phyloP scores from a whole-genome alignment of 2,329 filamentous ascomycete species.

The Hypoxylon sp. region DNA sequence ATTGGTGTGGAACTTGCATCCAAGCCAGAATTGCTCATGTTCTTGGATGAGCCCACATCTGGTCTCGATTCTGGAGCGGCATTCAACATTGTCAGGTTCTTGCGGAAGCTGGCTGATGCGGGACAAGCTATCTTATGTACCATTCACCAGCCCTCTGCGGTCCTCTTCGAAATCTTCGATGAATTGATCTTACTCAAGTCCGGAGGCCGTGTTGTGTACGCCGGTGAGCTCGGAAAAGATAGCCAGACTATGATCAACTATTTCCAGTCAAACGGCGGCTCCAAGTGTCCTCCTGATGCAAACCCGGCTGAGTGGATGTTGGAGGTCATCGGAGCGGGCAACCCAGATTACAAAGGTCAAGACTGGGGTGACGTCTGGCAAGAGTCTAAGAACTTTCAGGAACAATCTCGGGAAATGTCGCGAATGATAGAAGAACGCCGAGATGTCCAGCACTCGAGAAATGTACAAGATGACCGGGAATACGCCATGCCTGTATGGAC shows the following conservation, averaged over 20 bases:
- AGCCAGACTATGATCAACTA: constrained; percentile 65
- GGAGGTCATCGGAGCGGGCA: constrained; percentile 72
- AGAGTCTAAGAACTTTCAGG: constrained; percentile 64
- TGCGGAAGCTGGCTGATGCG: constrained; percentile 72
- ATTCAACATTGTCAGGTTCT: constrained; percentile 73
- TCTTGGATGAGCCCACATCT: constrained; percentile 74
- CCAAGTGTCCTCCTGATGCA: constrained; percentile 62
- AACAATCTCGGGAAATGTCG: constrained; percentile 66
- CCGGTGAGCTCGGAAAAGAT: constrained; percentile 67
- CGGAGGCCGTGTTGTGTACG: constrained; percentile 68
- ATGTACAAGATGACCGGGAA: constrained; percentile 67
- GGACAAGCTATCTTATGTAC: constrained; percentile 73
- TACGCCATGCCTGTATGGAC: constrained; percentile 72
- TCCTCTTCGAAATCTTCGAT: constrained; percentile 71
- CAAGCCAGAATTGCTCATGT: constrained; percentile 73
- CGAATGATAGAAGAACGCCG: constrained; percentile 65
- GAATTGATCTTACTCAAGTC: constrained; percentile 67
- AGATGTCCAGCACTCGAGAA: constrained; percentile 55
- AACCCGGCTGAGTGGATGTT: constrained; percentile 71
- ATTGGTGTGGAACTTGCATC: constrained; percentile 70
- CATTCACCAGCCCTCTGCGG: constrained; percentile 71
- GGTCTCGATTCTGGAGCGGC: constrained; percentile 71
- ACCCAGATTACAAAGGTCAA: constrained; percentile 71
- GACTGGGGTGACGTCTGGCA: constrained; percentile 76
- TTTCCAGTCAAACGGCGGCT: constrained; percentile 65